Evolutionary conservation across 805 yeast genomes (phyloP), one percentile per base, ranked within the genome.

Genomic region (Candida insectorum): DNA sequence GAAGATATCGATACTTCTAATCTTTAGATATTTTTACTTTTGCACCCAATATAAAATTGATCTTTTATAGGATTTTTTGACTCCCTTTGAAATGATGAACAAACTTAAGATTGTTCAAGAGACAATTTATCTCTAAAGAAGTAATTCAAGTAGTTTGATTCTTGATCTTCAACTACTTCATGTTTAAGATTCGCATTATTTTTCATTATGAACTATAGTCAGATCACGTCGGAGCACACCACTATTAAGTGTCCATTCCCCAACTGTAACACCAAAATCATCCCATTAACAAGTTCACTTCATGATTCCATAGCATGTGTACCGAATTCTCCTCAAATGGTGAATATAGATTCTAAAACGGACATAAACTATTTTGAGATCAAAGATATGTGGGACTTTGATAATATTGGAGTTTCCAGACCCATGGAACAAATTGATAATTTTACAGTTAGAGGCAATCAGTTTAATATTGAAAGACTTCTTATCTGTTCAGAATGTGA

Each of bases 401-500:
- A 84, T 42, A 84, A 84, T 47, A 73, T 84, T 28, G 89, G 87
- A 1, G 91, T 84, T 2, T 81, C 88, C 1, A 69, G 69, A 37
- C 60, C 68, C 1, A 31, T 65, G 2, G 49, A 49, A 6, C 49
- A 45, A 25, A 52, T 52, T 30, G 41, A 47, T 4, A 57, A 55
- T 14, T 35, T 51, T 10, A 38, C 47, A 6, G 34, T 40, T 2
- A 37, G 37, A 19, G 44, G 31, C 15, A 14, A 36, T 8, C 11
- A 7, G 3, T 48, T 62, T 10, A 56, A 58, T 16, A 55, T 81
- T 15, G 71, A 71, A 29, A 60, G 87, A 33, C 65, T 77, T 29
- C 54, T 84, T 25, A 69, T 79, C 2, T 84, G 94, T 52, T 76
- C 87, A 4, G 88, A 80, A 40, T 84, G 94, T 58, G 89, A 83